Percentiles rank a stretch among this genome's conserved stretches.
Evolutionary conservation across 495 filamentous ascomycete species (phyloP).

Genomic region (Aspergillus funiculosus): DNA sequence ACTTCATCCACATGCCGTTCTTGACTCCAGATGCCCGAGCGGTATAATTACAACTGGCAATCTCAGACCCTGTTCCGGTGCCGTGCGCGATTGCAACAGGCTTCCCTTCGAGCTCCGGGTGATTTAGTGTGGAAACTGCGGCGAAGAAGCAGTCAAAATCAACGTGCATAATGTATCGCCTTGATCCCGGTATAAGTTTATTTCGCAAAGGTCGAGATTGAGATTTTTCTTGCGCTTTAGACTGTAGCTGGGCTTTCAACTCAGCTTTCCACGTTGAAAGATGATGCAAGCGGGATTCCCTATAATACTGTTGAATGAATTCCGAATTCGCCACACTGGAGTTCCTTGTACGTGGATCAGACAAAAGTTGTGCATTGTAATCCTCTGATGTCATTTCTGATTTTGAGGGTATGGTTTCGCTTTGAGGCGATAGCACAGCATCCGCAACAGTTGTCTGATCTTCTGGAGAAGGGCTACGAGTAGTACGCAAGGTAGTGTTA

Average conservation of each 20-base stretch:
- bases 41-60: slow-evolving; percentile 94
- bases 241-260: slow-evolving; percentile 79
- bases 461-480: not conserved
- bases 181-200: slow-evolving; percentile 51
- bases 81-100: slow-evolving; percentile 89
- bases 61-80: slow-evolving; percentile 78
- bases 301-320: slow-evolving; percentile 90
- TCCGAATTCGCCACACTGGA: slow-evolving; percentile 84
- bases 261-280: slow-evolving; percentile 94
- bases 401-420: slow-evolving; percentile 21
- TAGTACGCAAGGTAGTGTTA: not conserved
- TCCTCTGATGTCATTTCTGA: slow-evolving; percentile 73
- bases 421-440: slow-evolving; percentile 1
- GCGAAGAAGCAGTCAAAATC: slow-evolving; percentile 99
- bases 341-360: slow-evolving; percentile 75
- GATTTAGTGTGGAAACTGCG: slow-evolving; percentile 76
- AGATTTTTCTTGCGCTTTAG: slow-evolving; percentile 62
- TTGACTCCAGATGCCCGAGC: slow-evolving; percentile 81
- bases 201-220: slow-evolving; percentile 44
- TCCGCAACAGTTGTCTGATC: not conserved
- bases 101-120: slow-evolving; percentile 69
- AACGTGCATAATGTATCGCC: slow-evolving; percentile 87
- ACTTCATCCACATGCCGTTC: slow-evolving; percentile 99
- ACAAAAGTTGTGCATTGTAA: slow-evolving; percentile 76
- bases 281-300: slow-evolving; percentile 89